Evolutionary conservation across 495 filamentous ascomycete species (phyloP).

Genomic region (Daldinia vernicosa): DNA sequence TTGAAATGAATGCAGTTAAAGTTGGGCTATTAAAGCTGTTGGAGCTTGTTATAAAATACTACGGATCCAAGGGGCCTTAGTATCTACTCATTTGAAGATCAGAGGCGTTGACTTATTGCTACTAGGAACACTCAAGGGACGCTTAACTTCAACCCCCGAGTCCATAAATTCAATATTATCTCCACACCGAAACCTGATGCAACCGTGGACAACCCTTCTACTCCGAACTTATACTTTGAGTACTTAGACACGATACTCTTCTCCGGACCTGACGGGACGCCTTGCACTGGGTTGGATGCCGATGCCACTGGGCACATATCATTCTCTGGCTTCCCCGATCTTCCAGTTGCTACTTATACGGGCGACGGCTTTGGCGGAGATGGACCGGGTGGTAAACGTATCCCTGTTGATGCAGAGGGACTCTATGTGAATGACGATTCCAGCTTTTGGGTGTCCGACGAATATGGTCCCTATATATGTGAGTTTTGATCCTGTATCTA

Average conservation of each 20-base stretch:
- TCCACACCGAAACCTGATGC: slow-evolving; percentile 62
- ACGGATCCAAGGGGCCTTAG: neutral
- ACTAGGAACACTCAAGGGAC: slow-evolving; percentile 72
- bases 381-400: slow-evolving; percentile 65
- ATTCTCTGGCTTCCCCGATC: slow-evolving; percentile 68
- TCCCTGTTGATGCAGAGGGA: slow-evolving; percentile 75
- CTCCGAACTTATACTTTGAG: slow-evolving; percentile 69
- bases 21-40: neutral
- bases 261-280: slow-evolving; percentile 71
- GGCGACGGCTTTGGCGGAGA: slow-evolving; percentile 78
- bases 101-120: slow-evolving; percentile 1
- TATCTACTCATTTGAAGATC: neutral
- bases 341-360: slow-evolving; percentile 72
- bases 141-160: slow-evolving; percentile 73
- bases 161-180: slow-evolving; percentile 74
- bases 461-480: slow-evolving; percentile 80
- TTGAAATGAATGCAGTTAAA: neutral
- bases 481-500: neutral
- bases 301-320: slow-evolving; percentile 62
- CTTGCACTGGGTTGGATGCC: slow-evolving; percentile 75
- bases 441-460: slow-evolving; percentile 80
- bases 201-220: slow-evolving; percentile 64
- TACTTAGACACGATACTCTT: slow-evolving; percentile 77
- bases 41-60: neutral
- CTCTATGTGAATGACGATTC: slow-evolving; percentile 70